Percentiles rank a stretch among this genome's conserved stretches.
phyloP scores from a whole-genome alignment of 23 red algal species.

The Gracilaria gracilis region DNA sequence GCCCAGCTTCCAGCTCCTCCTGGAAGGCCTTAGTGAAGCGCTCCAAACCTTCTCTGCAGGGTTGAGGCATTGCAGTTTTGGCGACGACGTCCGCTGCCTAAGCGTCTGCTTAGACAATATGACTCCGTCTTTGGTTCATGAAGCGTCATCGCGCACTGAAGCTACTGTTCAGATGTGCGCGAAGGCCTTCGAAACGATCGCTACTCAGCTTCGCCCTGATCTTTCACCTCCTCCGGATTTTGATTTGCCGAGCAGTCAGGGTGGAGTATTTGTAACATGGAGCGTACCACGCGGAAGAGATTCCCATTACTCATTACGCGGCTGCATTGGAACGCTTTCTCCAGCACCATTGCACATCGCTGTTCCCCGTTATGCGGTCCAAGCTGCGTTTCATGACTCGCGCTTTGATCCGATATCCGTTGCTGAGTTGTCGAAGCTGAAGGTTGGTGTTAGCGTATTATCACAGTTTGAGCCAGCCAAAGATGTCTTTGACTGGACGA shows the following conservation, averaged over 20 bases:
- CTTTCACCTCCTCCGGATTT: constrained; percentile 31
- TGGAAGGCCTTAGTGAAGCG: too few species aligned
- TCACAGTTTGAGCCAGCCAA: constrained; percentile 63
- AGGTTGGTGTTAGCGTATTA: constrained; percentile 76
- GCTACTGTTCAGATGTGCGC: constrained; percentile 33
- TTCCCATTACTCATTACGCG: constrained; percentile 70
- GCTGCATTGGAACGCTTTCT: constrained; percentile 92
- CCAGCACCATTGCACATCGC: constrained; percentile 66
- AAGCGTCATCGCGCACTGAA: constrained; percentile 12
- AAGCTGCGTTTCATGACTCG: constrained; percentile 83
- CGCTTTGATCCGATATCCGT: constrained; percentile 81
- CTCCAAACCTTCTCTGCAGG: background rate
- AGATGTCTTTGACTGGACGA: constrained; percentile 82
- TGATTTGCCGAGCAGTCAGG: constrained; percentile 28
- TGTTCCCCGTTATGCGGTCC: constrained; percentile 74
- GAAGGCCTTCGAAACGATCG: constrained; percentile 47
- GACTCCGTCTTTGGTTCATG: background rate
- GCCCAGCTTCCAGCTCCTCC: constrained; percentile 16
- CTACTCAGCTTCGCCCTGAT: constrained; percentile 36
- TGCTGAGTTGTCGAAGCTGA: constrained; percentile 72
- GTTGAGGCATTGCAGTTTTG: background rate
- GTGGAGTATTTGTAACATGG: constrained; percentile 63
- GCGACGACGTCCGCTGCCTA: background rate
- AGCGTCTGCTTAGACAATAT: background rate
- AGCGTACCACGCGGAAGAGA: constrained; percentile 43